Evolutionary conservation across 116 monocot genomes (phyloP), one percentile per base, ranked within the genome.

Genomic region (Cymodocea nodosa): DNA sequence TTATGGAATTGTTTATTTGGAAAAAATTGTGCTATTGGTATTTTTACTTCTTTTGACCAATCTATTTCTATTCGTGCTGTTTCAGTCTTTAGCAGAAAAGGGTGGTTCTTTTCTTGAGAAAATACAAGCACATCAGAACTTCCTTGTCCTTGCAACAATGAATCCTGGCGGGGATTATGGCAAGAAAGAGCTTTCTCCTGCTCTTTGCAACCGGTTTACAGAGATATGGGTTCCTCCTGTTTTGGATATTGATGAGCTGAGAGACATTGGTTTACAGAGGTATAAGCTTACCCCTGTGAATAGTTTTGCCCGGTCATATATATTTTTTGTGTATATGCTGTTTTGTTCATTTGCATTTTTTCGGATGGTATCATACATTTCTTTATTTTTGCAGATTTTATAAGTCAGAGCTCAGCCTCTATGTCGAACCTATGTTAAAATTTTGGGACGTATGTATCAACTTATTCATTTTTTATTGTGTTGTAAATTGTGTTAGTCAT

Each of bases 101-200:
- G 98, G 98, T 7, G 98, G 98, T 34, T 71, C 82, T 62, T 58
- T 50, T 66, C 80, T 89, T 54, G 98, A 98, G 75, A 80, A 58
- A 68, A 68, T 98, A 71, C 82, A 70, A 20, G 85, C 92, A 39
- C 82, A 98, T 75, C 59, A 70, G 23, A 73, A 92, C 53, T 98
- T 98, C 68, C 86, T 92, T 52, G 64, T 98, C 55, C 76, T 98
- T 65, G 92, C 98, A 52, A 98, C 98, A 54, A 98, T 98, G 98
- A 98, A 98, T 78, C 98, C 98, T 61, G 98, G 98, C 65, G 98
- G 98, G 70, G 98, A 98, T 74, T 92, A 92, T 82, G 98, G 98
- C 15, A 98, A 98, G 66, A 98, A 92, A 66, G 98, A 98, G 34
- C 76, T 98, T 11, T 98, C 98, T 52, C 98, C 98, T 64, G 92